Conservation (phyloP, 108 stramenopile genomes). For the Skeletonema menzelii region DNA sequence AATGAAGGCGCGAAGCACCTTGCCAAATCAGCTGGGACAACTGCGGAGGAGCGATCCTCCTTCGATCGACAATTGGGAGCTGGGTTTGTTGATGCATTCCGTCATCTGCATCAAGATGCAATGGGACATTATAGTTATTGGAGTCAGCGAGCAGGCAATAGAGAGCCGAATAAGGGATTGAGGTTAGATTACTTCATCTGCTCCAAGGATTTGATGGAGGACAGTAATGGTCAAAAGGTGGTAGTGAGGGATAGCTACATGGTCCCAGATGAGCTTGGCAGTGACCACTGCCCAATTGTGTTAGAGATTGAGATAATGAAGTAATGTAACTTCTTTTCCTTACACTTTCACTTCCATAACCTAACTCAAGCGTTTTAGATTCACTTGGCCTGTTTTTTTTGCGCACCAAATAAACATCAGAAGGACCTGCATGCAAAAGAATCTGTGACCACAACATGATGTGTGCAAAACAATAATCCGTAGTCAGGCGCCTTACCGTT, state of each 20-base stretch:
- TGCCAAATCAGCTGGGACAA: slow-evolving; percentile 87
- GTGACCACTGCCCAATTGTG: slow-evolving; percentile 87
- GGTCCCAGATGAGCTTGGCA: slow-evolving; percentile 67
- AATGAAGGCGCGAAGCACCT: slow-evolving; percentile 93
- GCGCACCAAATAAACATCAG: no score
- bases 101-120: slow-evolving; percentile 78
- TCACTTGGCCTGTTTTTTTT: no score
- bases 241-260: slow-evolving; percentile 84
- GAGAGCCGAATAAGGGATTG: slow-evolving; percentile 92
- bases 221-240: slow-evolving; percentile 43
- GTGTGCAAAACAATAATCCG: slow-evolving; percentile 69
- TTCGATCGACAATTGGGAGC: slow-evolving; percentile 72
- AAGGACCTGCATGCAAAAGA: no score
- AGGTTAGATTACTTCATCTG: slow-evolving; percentile 92
- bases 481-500: slow-evolving; percentile 87
- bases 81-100: slow-evolving; percentile 88
- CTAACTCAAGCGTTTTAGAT: no score
- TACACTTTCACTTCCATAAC: no score
- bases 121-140: slow-evolving; percentile 90
- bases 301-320: slow-evolving; percentile 48
- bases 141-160: slow-evolving; percentile 85
- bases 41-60: slow-evolving; percentile 82
- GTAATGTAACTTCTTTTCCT: neutral
- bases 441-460: no score
- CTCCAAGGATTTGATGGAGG: slow-evolving; percentile 61